Base-by-base conservation (phyloP, 2,329 filamentous ascomycete species). In the Xylaria sp. region DNA sequence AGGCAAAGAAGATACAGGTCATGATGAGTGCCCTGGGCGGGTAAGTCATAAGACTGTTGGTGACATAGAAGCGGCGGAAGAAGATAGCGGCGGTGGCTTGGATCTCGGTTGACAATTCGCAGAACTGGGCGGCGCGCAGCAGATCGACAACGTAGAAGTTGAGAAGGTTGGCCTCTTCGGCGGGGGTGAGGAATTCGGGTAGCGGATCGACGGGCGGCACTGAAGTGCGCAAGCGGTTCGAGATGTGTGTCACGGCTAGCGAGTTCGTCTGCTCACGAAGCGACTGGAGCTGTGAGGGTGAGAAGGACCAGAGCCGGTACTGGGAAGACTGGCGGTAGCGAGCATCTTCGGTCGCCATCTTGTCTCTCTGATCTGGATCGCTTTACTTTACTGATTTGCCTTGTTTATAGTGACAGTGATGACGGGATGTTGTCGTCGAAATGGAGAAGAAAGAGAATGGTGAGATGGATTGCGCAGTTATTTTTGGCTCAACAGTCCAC, bases 11-110 rank as follows among this genome's bases (percentile, higher is more conserved):
- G 57, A 99, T 83, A 42, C 90, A 91, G 35, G 92, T 94, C 71
- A 92, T 91, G 72, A 96, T 86, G 66, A 97, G 89, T 64, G 91
- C 87, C 63, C 90, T 89, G 0, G 92, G 93, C 63, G 93, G 90
- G 72, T 99, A 97, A 35, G 92, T 96, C 90, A 97, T 96, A 70
- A 92, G 85, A 47, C 90, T 95, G 76, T 97, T 96, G 70, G 90
- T 93, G 44, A 96, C 83, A 78, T 97, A 99, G 81, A 99, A 97
- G 59, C 94, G 89, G 58, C 91, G 89, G 61, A 99, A 83, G 73
- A 95, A 97, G 70, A 95, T 86, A 62, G 93, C 89, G 2, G 91
- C 91, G 5, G 92, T 96, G 30, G 89, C 86, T 66, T 80, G 78
- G 60, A 81, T 80, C 59, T 80, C 78, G 64, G 79, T 80, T 4